phyloP scores from a whole-genome alignment of 768 basidiomycete species.

The Phanerochaete carnosa region DNA sequence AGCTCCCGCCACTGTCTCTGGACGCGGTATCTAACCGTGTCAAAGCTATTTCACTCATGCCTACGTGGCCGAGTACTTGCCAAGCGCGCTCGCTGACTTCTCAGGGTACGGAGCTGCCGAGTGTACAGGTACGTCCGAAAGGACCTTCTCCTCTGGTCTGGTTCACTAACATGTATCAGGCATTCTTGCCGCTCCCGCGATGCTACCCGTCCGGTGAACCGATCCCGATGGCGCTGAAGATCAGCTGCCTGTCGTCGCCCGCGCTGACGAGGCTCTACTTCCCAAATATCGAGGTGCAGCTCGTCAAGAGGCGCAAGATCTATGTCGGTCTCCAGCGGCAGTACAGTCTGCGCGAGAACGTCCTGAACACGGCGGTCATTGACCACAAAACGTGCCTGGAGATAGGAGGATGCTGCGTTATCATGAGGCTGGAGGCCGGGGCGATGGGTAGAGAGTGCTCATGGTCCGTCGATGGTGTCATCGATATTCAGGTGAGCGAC shows the following conservation, averaged over 20 bases:
- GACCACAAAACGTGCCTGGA: conserved; percentile 27
- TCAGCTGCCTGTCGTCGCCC: conserved; percentile 35
- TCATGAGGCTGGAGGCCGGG: conserved; percentile 35
- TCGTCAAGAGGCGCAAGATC: conserved; percentile 34
- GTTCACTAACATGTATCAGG: conserved; percentile 20
- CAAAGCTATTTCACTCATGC: conserved; percentile 23
- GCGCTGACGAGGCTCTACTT: conserved; percentile 35
- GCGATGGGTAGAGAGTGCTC: conserved; percentile 34
- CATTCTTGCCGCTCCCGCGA: conserved; percentile 34
- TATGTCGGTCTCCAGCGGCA: conserved; percentile 23
- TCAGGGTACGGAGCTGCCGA: conserved; percentile 5
- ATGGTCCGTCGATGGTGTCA: conserved; percentile 27
- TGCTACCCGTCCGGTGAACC: conserved; percentile 38
- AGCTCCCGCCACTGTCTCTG: conserved; percentile 26
- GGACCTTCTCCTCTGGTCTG: neutral
- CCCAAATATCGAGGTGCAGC: conserved; percentile 30
- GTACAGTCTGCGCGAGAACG: conserved; percentile 26
- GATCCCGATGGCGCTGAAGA: conserved; percentile 36
- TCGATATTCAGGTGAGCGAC: conserved; percentile 22
- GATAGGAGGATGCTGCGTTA: conserved; percentile 34
- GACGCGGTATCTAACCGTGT: conserved; percentile 25
- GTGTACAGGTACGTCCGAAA: conserved; percentile 2
- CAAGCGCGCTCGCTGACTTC: conserved; percentile 9
- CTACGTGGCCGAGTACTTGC: conserved; percentile 12
- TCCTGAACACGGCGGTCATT: conserved; percentile 19